These are phyloP conservation scores for Nosema muscidifuracis DNA, from an alignment of 371 early-diverging fungal genomes.

Conservation along the genomic window DNA sequence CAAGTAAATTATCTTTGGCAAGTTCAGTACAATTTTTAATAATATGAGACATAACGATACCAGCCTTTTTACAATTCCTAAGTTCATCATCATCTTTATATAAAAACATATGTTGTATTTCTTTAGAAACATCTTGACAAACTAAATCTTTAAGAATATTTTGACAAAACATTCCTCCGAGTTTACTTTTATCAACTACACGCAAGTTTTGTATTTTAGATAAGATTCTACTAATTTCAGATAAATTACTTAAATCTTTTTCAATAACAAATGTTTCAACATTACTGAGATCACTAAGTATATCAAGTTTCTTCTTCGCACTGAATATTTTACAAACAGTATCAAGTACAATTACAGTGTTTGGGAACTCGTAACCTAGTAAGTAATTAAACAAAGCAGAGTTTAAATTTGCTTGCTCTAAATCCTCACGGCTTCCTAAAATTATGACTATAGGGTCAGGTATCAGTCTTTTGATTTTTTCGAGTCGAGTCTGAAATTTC, in stretches of 20 bases:
- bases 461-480: conserved; percentile 35
- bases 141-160: conserved; percentile 29
- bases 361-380: conserved; percentile 63
- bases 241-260: conserved; percentile 54
- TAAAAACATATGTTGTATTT: conserved; percentile 41
- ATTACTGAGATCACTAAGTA: conserved; percentile 50
- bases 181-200: conserved; percentile 45
- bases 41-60: conserved; percentile 21
- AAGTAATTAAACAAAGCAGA: conserved; percentile 62
- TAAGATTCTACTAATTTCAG: conserved; percentile 34
- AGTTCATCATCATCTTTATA: conserved; percentile 54
- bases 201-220: conserved; percentile 12
- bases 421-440: conserved; percentile 59
- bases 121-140: conserved; percentile 35
- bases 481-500: conserved; percentile 32
- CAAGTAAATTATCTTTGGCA: conserved; percentile 36
- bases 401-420: conserved; percentile 57
- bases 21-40: conserved; percentile 43
- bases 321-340: conserved; percentile 42
- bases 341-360: conserved; percentile 57
- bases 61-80: conserved; percentile 41
- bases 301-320: conserved; percentile 54
- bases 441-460: conserved; percentile 50
- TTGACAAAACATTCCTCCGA: conserved; percentile 47
- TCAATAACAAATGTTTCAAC: conserved; percentile 35